Evolutionary conservation across 371 early-diverging fungal species (phyloP).

Genomic region (Rhizopus sp.): DNA sequence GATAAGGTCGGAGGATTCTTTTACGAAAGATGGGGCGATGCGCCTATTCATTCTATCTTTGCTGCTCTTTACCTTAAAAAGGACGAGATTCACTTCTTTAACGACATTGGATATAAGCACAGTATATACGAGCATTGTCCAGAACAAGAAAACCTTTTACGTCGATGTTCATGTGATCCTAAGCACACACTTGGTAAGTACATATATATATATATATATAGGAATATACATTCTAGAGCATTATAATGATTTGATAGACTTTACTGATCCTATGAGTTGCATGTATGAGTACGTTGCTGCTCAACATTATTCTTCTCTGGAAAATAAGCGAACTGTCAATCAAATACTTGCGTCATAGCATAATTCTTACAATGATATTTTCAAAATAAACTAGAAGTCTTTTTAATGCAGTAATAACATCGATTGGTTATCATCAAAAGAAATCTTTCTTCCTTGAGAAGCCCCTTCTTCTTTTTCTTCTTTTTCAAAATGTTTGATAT

Average conservation of each 20-base stretch:
- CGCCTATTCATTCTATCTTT: constrained; percentile 91
- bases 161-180: constrained; percentile 38
- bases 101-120: constrained; percentile 83
- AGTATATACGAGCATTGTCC: constrained; percentile 71
- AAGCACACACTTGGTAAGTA: constrained; percentile 30
- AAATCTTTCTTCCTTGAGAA: background rate
- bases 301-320: constrained; percentile 7
- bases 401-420: too few species aligned
- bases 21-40: constrained; percentile 88
- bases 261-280: constrained; percentile 43
- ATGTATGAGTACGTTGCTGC: constrained; percentile 38
- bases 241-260: constrained; percentile 22
- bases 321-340: constrained; percentile 27
- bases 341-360: constrained; percentile 19
- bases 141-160: constrained; percentile 33
- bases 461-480: too few species aligned
- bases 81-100: constrained; percentile 86
- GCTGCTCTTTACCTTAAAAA: constrained; percentile 67
- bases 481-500: constrained; percentile 2
- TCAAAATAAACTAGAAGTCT: too few species aligned
- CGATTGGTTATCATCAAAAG: too few species aligned
- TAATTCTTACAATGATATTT: too few species aligned
- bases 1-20: constrained; percentile 73
- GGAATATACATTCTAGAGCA: background rate
- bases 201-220: background rate